Evolutionary conservation across 2,329 filamentous ascomycete genomes (phyloP).

Genomic region (Fusarium pseudocircinatum): DNA sequence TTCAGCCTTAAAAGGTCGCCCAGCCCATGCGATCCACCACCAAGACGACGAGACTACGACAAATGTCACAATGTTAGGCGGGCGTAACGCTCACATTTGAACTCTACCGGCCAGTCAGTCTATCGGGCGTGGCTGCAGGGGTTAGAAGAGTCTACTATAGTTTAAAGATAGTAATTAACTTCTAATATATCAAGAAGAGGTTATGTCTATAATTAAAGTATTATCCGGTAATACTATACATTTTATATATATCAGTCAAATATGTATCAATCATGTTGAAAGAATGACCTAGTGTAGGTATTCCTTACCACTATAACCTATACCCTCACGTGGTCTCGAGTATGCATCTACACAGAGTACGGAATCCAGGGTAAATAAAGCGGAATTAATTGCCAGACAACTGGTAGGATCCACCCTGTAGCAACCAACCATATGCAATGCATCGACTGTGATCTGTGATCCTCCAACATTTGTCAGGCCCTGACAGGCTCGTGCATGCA

Average conservation of each 20-base stretch:
- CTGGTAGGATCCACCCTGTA: not conserved
- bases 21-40: conserved; percentile 6
- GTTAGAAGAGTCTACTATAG: not conserved
- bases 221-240: no score
- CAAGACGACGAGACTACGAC: not conserved
- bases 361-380: not conserved
- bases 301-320: not conserved
- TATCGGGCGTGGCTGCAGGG: not conserved
- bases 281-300: not conserved
- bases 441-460: conserved; percentile 12
- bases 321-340: not conserved
- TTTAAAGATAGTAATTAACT: not conserved
- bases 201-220: not conserved
- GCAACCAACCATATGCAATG: not conserved
- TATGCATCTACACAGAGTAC: not conserved
- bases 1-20: conserved; percentile 17
- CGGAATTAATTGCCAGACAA: not conserved
- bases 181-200: not conserved
- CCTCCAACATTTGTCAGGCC: conserved; percentile 12
- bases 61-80: conserved; percentile 6
- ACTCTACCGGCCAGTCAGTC: not conserved
- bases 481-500: conserved; percentile 19
- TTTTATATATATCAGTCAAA: no score
- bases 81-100: conserved; percentile 13
- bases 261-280: not conserved